A percentile compares a stretch with the other conserved stretches of the same genome.
These are phyloP conservation scores for Boletus huronensis DNA, from an alignment of 768 basidiomycete species.

Conservation along the genomic window DNA sequence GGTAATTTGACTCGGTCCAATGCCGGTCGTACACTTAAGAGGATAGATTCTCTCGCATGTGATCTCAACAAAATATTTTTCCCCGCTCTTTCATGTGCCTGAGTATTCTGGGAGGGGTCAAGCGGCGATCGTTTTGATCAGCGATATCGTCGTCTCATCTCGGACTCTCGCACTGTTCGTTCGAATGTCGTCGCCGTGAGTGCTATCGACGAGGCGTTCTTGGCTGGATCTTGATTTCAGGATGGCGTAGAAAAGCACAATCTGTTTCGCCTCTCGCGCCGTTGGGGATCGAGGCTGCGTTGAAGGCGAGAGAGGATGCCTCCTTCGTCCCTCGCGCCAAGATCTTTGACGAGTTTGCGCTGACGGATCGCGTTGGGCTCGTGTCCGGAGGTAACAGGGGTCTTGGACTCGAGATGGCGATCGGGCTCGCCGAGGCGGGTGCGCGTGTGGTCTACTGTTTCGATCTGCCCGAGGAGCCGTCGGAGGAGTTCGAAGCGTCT, in stretches of 20 bases:
- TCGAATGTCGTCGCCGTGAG: conserved; percentile 15
- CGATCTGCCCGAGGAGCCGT: conserved; percentile 55
- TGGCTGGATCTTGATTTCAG: background rate
- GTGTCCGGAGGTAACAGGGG: conserved; percentile 67
- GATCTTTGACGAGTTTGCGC: conserved; percentile 57
- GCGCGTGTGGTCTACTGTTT: conserved; percentile 67
- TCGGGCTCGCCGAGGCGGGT: conserved; percentile 70
- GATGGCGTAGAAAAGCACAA: conserved; percentile 26
- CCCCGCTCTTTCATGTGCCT: background rate
- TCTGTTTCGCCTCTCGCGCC: conserved; percentile 55
- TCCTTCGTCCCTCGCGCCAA: conserved; percentile 39
- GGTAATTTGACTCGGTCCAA: no score
- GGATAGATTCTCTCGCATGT: no score
- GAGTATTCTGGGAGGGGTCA: background rate
- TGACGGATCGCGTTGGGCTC: conserved; percentile 54
- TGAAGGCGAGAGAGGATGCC: conserved; percentile 39
- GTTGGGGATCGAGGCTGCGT: conserved; percentile 60
- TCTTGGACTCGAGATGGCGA: conserved; percentile 80
- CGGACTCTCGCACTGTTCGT: background rate
- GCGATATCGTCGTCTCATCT: background rate
- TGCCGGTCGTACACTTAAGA: no score
- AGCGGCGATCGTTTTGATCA: background rate
- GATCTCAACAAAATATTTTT: no score
- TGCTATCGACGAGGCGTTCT: background rate
- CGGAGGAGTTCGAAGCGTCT: conserved; percentile 55